phyloP scores from a whole-genome alignment of 495 filamentous ascomycete species.

The Trichoderma gamsii region DNA sequence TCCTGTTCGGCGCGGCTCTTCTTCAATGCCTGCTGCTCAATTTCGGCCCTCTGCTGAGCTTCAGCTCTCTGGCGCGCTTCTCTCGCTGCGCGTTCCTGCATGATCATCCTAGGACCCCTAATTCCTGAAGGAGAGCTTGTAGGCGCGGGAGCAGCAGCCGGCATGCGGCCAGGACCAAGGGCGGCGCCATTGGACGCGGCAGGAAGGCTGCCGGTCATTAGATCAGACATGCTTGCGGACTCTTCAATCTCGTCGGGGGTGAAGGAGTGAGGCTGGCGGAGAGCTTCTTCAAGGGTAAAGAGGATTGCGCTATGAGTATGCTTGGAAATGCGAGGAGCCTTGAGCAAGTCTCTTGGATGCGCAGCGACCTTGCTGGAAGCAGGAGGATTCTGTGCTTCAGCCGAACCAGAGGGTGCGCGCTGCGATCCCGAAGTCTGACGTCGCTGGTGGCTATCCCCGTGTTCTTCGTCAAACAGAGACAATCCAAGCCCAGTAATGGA shows the following conservation, averaged over 20 bases:
- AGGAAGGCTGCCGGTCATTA: slow-evolving; percentile 50
- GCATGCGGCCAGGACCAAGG: slow-evolving; percentile 29
- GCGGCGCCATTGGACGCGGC: slow-evolving; percentile 39
- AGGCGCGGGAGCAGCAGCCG: slow-evolving; percentile 38
- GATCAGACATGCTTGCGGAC: slow-evolving; percentile 90
- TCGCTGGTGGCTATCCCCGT: slow-evolving; percentile 21
- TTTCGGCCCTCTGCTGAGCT: slow-evolving; percentile 54
- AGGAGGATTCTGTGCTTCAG: not conserved
- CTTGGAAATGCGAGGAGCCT: slow-evolving; percentile 33
- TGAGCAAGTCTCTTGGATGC: not conserved
- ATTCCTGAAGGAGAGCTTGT: slow-evolving; percentile 47
- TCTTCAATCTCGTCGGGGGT: slow-evolving; percentile 80
- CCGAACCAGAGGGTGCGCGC: not conserved
- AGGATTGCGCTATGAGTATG: slow-evolving; percentile 64
- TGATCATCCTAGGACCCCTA: slow-evolving; percentile 63
- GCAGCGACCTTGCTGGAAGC: not conserved
- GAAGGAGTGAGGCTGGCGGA: slow-evolving; percentile 77
- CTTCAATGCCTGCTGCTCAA: slow-evolving; percentile 40
- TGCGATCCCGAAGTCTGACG: slow-evolving; percentile 12
- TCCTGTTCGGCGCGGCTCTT: slow-evolving; percentile 49
- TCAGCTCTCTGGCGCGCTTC: slow-evolving; percentile 43
- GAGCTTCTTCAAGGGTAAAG: slow-evolving; percentile 84
- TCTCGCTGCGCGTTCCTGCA: slow-evolving; percentile 58
- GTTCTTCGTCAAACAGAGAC: slow-evolving; percentile 19
- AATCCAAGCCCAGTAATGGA: slow-evolving; percentile 22